Percentiles rank a stretch among this genome's conserved stretches.
These are phyloP conservation scores for Didymella segeticola DNA, from an alignment of 2,329 filamentous ascomycete genomes.

Conservation along the genomic window DNA sequence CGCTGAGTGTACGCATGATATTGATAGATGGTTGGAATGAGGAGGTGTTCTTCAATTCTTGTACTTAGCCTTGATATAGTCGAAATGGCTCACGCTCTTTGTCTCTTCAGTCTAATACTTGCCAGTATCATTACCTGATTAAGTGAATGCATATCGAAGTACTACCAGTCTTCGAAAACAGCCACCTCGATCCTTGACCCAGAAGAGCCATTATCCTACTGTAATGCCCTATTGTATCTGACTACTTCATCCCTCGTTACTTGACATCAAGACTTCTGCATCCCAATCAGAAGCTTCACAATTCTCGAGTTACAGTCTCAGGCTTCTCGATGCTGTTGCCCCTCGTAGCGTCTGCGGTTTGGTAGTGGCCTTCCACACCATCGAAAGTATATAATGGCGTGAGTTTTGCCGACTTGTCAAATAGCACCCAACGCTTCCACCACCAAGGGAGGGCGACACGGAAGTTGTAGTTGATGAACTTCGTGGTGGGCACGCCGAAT, in stretches of 20 bases:
- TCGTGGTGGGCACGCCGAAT: constrained; percentile 55
- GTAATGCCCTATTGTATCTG: too few relatives aligned
- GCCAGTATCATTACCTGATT: not conserved
- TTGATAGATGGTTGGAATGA: constrained; percentile 3
- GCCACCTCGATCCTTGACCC: too few relatives aligned
- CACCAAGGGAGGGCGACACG: constrained; percentile 52
- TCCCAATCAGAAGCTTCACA: not conserved
- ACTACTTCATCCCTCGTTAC: not conserved
- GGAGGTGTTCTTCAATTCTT: constrained; percentile 24
- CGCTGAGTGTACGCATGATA: not conserved
- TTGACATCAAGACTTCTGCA: too few relatives aligned
- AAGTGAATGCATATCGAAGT: not conserved
- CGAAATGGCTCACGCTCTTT: constrained; percentile 11
- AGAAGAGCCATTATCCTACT: too few relatives aligned
- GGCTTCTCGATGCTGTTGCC: constrained; percentile 4
- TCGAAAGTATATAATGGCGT: constrained; percentile 40
- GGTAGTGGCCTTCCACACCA: constrained; percentile 9
- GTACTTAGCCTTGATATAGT: constrained; percentile 21
- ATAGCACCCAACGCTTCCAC: constrained; percentile 50
- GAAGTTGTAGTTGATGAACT: constrained; percentile 48
- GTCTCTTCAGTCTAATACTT: not conserved
- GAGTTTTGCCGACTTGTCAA: constrained; percentile 35
- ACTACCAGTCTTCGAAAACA: not conserved
- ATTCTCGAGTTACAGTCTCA: constrained; percentile 2
- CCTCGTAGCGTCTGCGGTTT: not conserved